phyloP scores from a whole-genome alignment of 2,329 filamentous ascomycete species.

The Mycosphaerella sp. region DNA sequence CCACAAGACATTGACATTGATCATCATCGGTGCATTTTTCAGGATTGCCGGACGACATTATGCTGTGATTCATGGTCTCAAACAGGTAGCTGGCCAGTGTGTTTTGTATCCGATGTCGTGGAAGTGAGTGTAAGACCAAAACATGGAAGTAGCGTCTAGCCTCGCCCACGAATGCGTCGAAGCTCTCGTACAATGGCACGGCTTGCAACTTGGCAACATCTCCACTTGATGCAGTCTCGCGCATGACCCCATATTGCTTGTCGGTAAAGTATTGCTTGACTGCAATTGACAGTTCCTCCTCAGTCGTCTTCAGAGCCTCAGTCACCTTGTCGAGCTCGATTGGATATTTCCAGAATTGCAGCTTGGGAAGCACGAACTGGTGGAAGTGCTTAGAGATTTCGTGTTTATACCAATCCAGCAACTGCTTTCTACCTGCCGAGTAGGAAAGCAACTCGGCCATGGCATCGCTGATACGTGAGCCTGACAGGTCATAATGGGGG shows the following conservation, averaged over 20 bases:
- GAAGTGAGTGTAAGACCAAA: slow-evolving; percentile 26
- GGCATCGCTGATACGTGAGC: slow-evolving; percentile 15
- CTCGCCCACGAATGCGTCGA: slow-evolving; percentile 4
- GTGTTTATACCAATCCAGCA: slow-evolving; percentile 42
- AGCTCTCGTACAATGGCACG: no score
- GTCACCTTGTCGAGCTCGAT: slow-evolving; percentile 26
- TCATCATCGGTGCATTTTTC: slow-evolving; percentile 40
- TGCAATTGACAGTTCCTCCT: slow-evolving; percentile 33
- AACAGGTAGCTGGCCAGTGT: slow-evolving; percentile 24
- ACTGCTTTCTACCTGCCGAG: slow-evolving; percentile 25
- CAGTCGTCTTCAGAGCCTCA: slow-evolving; percentile 34
- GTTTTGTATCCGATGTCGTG: slow-evolving; percentile 25
- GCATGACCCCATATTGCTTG: not conserved
- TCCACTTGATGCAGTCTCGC: no score
- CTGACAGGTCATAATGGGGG: slow-evolving; percentile 1
- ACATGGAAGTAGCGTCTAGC: slow-evolving; percentile 22
- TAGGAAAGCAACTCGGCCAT: slow-evolving; percentile 13
- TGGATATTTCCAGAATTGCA: slow-evolving; percentile 25
- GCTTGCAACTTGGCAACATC: no score
- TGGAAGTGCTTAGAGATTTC: slow-evolving; percentile 41
- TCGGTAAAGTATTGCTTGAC: slow-evolving; percentile 34
- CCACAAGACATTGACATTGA: slow-evolving; percentile 26
- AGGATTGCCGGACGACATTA: slow-evolving; percentile 13
- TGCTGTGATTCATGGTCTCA: slow-evolving; percentile 21
- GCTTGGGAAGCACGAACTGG: slow-evolving; percentile 22